Evolutionary conservation across 805 yeast species (phyloP), one percentile per base, ranked within the genome.

Genomic region (Candida rishiriensis): DNA sequence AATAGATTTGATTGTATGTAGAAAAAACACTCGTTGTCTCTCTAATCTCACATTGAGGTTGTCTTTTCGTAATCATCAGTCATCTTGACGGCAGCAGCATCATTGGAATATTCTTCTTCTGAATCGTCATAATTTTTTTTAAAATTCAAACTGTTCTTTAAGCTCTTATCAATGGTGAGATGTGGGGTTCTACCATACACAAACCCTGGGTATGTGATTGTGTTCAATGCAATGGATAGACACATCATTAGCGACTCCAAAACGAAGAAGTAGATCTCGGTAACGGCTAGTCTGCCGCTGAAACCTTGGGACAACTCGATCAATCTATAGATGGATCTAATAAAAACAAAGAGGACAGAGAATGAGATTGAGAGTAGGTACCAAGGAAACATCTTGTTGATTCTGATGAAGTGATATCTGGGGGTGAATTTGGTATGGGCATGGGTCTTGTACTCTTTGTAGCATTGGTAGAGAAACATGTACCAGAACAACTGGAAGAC

Each of bases 231-330:
- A 26, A 64, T 63, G 0, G 83, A 76, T 3, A 81, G 37, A 0
- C 75, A 58, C 63, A 83, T 72, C 84, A 83, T 78, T 42, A 83
- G 55, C 2, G 80, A 81, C 52, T 84, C 90, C 15, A 83, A 62
- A 14, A 75, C 69, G 58, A 83, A 66, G 53, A 83, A 76, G 53
- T 75, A 81, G 38, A 69, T 61, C 58, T 84, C 88, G 42, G 75
- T 78, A 2, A 71, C 68, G 39, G 85, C 83, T 53, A 88, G 66
- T 44, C 62, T 69, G 1, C 95, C 91, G 7, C 57, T 47, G 84
- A 90, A 86, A 12, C 90, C 91, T 56, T 81, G 79, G 2, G 80
- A 63, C 46, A 88, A 69, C 63, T 88, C 96, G 33, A 77, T 72
- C 29, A 86, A 72, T 58, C 96, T 75, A 64, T 85, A 88, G 35